These are phyloP conservation scores for Mycena polygramma DNA, from an alignment of 768 basidiomycete species.

Conservation along the genomic window DNA sequence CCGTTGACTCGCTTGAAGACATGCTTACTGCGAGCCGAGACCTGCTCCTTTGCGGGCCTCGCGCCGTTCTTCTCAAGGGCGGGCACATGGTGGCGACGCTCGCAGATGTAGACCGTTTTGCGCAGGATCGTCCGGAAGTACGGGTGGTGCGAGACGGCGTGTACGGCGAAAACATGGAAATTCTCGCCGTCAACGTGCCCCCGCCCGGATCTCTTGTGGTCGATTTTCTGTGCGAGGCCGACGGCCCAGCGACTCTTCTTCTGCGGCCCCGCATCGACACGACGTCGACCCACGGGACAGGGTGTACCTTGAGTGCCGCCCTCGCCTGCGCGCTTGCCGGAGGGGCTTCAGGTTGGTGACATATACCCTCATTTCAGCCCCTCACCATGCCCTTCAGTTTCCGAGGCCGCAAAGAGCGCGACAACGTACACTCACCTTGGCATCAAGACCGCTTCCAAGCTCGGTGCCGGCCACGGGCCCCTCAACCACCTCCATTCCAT, in stretches of 20 bases:
- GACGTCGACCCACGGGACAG: constrained; percentile 89
- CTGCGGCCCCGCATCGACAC: constrained; percentile 74
- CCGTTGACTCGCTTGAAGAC: constrained; percentile 63
- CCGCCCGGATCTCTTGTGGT: constrained; percentile 60
- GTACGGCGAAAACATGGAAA: constrained; percentile 72
- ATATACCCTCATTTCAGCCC: too few species aligned
- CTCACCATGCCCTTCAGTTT: constrained; percentile 46
- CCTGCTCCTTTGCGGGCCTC: constrained; percentile 62
- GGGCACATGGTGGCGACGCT: constrained; percentile 73
- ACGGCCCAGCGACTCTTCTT: constrained; percentile 61
- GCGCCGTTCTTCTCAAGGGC: constrained; percentile 85
- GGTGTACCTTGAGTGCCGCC: constrained; percentile 91
- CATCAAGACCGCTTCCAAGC: constrained; percentile 74
- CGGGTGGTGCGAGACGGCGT: constrained; percentile 60
- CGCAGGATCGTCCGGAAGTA: constrained; percentile 46
- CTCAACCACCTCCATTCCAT: constrained; percentile 87
- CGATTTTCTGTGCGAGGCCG: constrained; percentile 68
- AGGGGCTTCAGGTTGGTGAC: constrained; percentile 47
- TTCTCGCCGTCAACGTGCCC: constrained; percentile 52
- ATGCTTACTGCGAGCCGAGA: constrained; percentile 71
- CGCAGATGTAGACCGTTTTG: constrained; percentile 57
- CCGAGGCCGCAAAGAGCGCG: constrained; percentile 70
- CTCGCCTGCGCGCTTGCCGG: constrained; percentile 76
- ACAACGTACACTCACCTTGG: constrained; percentile 81
- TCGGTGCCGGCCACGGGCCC: constrained; percentile 86